phyloP scores from a whole-genome alignment of 495 filamentous ascomycete genomes.

The Aspergillus ellipticus region DNA sequence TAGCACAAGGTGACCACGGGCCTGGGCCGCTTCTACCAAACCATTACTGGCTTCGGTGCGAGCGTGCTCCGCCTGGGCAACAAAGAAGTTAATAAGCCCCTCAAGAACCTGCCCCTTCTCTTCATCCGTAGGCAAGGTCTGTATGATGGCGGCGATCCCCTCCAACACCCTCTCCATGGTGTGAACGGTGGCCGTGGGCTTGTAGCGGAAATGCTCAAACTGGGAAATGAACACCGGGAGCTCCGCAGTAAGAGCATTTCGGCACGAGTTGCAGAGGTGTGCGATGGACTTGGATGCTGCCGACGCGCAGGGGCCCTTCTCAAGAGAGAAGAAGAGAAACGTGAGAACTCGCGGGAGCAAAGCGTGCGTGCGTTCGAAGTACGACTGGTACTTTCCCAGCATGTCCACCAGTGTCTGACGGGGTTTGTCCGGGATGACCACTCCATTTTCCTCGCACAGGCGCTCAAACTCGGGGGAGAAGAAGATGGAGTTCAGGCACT shows the following conservation, averaged over 20 bases:
- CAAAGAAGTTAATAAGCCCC: conserved; percentile 61
- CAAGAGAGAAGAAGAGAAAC: conserved; percentile 74
- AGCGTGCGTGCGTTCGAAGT: conserved; percentile 70
- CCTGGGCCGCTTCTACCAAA: conserved; percentile 44
- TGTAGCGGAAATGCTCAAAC: conserved; percentile 61
- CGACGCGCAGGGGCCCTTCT: conserved; percentile 59
- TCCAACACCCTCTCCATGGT: conserved; percentile 80
- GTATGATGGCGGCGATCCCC: conserved; percentile 79
- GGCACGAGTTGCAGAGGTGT: conserved; percentile 76
- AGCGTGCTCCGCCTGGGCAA: conserved; percentile 33
- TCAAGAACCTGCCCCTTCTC: conserved; percentile 59
- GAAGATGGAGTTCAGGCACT: conserved; percentile 67
- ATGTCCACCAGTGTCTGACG: conserved; percentile 73
- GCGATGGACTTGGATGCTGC: conserved; percentile 78
- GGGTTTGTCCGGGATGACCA: conserved; percentile 60
- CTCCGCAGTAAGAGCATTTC: conserved; percentile 64
- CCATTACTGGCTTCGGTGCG: conserved; percentile 32
- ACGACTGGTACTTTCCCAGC: conserved; percentile 74
- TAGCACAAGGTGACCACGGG: conserved; percentile 60
- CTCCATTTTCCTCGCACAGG: conserved; percentile 48
- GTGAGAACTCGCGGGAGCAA: conserved; percentile 72
- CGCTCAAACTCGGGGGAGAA: conserved; percentile 53
- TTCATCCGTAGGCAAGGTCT: conserved; percentile 64
- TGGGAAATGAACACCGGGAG: conserved; percentile 74
- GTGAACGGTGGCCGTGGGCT: conserved; percentile 58